These are phyloP conservation scores for Aureobasidium sp. DNA, from an alignment of 2,329 filamentous ascomycete genomes.

Conservation along the genomic window DNA sequence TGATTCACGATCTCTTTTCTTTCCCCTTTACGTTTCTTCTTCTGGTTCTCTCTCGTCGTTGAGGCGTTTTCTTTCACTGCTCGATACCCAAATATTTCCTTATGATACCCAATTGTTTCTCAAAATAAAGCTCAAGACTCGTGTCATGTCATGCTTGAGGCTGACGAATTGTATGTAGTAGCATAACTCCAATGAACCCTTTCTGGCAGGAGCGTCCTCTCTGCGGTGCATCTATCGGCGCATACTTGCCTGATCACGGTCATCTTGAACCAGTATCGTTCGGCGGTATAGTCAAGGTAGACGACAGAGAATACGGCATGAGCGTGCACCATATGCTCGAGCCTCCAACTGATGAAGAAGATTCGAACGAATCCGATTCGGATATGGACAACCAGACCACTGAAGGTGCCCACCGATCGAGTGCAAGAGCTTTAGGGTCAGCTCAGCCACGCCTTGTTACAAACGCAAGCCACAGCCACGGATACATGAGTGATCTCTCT, in stretches of 20 bases:
- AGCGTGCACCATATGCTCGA: constrained; percentile 97
- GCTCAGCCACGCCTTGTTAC: constrained; percentile 13
- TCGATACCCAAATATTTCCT: constrained; percentile 10
- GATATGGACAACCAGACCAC: constrained; percentile 37
- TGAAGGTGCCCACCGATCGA: constrained; percentile 10
- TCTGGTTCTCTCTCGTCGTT: neutral
- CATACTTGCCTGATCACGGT: constrained; percentile 67
- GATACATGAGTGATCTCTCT: constrained; percentile 20
- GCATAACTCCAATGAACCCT: constrained; percentile 45
- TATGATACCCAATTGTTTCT: neutral
- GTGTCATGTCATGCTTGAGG: constrained; percentile 11
- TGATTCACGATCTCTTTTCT: neutral
- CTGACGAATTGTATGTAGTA: constrained; percentile 12
- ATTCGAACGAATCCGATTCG: constrained; percentile 36
- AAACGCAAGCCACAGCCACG: constrained; percentile 42
- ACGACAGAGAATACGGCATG: constrained; percentile 77
- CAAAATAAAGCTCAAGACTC: neutral
- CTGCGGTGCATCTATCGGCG: constrained; percentile 89
- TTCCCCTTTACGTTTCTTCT: neutral
- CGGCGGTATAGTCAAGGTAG: constrained; percentile 77
- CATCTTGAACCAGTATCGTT: constrained; percentile 88
- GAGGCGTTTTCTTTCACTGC: neutral
- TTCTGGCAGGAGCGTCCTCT: constrained; percentile 70
- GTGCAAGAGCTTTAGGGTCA: constrained; percentile 20
- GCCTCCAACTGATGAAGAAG: constrained; percentile 47